phyloP scores from a whole-genome alignment of 441 rosid genomes.

The Adansonia grandidieri region DNA sequence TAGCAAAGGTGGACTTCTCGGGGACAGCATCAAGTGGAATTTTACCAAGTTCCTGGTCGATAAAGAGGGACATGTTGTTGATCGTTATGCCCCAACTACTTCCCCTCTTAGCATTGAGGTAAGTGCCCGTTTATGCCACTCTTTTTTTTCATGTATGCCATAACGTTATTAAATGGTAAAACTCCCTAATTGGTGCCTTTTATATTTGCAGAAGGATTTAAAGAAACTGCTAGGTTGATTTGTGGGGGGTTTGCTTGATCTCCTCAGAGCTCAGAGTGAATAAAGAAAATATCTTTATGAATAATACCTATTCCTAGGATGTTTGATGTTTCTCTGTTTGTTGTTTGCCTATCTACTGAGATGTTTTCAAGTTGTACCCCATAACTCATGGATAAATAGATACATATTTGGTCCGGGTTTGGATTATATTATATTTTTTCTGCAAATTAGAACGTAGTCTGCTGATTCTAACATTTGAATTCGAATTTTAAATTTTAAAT shows the following conservation, averaged over 20 bases:
- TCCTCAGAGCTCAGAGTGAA: background rate
- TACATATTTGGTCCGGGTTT: background rate
- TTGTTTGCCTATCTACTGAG: background rate
- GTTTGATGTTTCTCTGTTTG: background rate
- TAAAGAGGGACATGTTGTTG: conserved; percentile 64
- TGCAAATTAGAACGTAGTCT: too few species aligned
- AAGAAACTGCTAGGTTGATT: conserved; percentile 58
- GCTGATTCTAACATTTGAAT: too few species aligned
- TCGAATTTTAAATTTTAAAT: too few species aligned
- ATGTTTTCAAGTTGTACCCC: background rate
- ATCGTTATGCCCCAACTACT: conserved; percentile 77
- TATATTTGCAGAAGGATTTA: conserved; percentile 58
- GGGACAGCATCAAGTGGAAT: conserved; percentile 72
- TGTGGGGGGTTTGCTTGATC: conserved; percentile 16
- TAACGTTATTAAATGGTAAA: background rate
- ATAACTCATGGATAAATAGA: background rate
- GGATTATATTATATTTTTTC: background rate
- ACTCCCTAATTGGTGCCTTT: background rate
- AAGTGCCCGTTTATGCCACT: conserved; percentile 33
- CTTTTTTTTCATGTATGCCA: background rate
- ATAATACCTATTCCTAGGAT: background rate
- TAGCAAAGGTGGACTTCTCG: conserved; percentile 66
- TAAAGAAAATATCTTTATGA: conserved; percentile 20
- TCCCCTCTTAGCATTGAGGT: conserved; percentile 77
- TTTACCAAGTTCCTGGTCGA: conserved; percentile 70